A percentile compares a stretch with the other conserved stretches of the same genome.
These are phyloP conservation scores for Claviceps citrina DNA, from an alignment of 2,329 filamentous ascomycete species.

Conservation along the genomic window DNA sequence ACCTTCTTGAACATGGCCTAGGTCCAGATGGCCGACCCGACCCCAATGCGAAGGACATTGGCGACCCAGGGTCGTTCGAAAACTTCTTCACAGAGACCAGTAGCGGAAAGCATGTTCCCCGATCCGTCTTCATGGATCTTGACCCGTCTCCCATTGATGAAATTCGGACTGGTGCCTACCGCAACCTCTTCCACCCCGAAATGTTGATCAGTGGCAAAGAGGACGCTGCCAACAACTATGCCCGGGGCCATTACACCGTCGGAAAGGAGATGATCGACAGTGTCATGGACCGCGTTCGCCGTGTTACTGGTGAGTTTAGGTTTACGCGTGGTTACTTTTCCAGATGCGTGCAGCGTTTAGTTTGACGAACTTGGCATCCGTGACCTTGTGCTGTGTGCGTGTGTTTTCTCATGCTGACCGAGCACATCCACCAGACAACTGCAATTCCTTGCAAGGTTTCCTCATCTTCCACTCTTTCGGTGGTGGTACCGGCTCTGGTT, in stretches of 20 bases:
- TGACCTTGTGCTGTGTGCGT: background rate
- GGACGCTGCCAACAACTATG: slow-evolving; percentile 65
- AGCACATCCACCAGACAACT: slow-evolving; percentile 42
- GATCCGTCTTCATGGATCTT: slow-evolving; percentile 57
- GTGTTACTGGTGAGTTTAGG: slow-evolving; percentile 43
- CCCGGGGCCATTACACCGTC: slow-evolving; percentile 61
- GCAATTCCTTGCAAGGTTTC: slow-evolving; percentile 57
- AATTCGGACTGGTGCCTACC: slow-evolving; percentile 53
- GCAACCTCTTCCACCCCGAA: slow-evolving; percentile 58
- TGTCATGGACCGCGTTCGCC: slow-evolving; percentile 55
- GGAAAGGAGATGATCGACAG: slow-evolving; percentile 62
- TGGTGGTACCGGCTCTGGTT: slow-evolving; percentile 57
- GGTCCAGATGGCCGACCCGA: slow-evolving; percentile 48
- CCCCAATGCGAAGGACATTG: slow-evolving; percentile 42
- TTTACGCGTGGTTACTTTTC: background rate
- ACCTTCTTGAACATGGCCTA: slow-evolving; percentile 58
- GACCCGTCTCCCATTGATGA: slow-evolving; percentile 61
- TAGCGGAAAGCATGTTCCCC: slow-evolving; percentile 56
- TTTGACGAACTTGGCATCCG: background rate
- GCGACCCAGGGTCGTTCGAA: slow-evolving; percentile 50
- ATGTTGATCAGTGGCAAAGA: slow-evolving; percentile 60
- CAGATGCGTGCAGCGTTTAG: background rate
- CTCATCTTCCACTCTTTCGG: slow-evolving; percentile 63
- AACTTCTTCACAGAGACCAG: slow-evolving; percentile 63
- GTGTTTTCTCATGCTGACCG: slow-evolving; percentile 10